Percentiles rank a stretch among this genome's conserved stretches.
Conservation (phyloP, 164 flowering plant genomes). For the Malania oleifera region DNA sequence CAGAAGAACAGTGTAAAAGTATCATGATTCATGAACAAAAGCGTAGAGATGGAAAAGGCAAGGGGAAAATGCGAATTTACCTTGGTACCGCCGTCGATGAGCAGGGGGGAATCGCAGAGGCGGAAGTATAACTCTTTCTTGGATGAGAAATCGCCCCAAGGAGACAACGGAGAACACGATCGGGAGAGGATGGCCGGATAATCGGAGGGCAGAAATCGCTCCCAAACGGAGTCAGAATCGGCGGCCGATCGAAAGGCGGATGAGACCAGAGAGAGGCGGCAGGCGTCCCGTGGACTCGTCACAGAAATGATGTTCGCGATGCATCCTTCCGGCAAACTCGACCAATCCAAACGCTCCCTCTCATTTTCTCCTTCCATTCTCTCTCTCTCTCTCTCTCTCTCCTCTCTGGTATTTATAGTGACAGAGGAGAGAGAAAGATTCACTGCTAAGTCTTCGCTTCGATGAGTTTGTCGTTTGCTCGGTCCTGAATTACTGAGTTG, state of each 20-base stretch:
- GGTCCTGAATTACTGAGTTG: too few species aligned
- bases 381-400: too few species aligned
- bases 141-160: not conserved
- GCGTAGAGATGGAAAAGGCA: too few species aligned
- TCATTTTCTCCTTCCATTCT: not conserved
- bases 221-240: constrained; percentile 11
- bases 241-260: constrained; percentile 12
- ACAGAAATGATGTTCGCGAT: constrained; percentile 17
- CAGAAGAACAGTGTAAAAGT: too few species aligned
- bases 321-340: constrained; percentile 17
- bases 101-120: constrained; percentile 5
- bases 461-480: too few species aligned
- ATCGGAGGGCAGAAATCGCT: constrained; percentile 4
- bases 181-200: not conserved
- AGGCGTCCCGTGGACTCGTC: constrained; percentile 21
- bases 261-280: constrained; percentile 10
- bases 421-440: too few species aligned
- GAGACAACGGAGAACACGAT: not conserved
- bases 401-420: too few species aligned
- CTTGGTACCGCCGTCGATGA: constrained; percentile 4
- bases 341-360: not conserved
- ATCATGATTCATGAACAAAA: too few species aligned
- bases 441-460: too few species aligned
- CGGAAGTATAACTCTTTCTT: constrained; percentile 6
- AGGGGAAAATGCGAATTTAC: constrained; percentile 8